Base-by-base conservation (phyloP, 148 eudicot genomes). In the Rhododendron ferrugineum region DNA sequence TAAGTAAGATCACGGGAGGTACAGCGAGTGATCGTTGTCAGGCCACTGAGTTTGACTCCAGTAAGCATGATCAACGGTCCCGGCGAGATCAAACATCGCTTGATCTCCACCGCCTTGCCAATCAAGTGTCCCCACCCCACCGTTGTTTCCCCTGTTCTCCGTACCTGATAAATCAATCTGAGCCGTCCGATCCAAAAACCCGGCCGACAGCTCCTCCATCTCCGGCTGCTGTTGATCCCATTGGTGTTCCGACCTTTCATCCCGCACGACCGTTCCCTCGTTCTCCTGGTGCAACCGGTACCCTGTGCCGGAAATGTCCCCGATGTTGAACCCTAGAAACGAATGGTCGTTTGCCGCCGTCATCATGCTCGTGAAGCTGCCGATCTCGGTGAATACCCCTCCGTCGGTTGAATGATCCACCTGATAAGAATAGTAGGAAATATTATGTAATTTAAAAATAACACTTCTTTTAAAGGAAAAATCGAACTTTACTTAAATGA, bases 41-140 rank as follows among this genome's bases (percentile, higher is more conserved):
- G 80, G 75, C 91, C 91, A 90, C 82, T 88, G 91, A 37, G 84
- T 77, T 81, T 90, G 91, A 85, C 76, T 82, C 91, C 91, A 90
- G 85, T 90, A 90, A 15, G 85, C 70, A 64, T 90, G 90, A 90
- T 90, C 91, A 54, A 88, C 87, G 83, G 87, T 85, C 28, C 89
- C 87, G 3, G 90, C 52, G 3, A 90, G 75, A 90, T 90, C 91
- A 86, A 86, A 90, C 56, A 88, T 30, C 6, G 84, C 86, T 20
- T 90, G 89, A 86, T 89, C 89, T 34, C 77, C 82, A 16, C 86
- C 87, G 13, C 11, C 79, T 30, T 84, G 84, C 90, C 92, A 90
- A 73, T 90, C 91, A 50, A 88, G 85, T 77, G 85, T 44, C 2
- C 46, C 85, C 10, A 88, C 84, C 46, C 86, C 93, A 73, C 85